Percentiles rank a stretch among this genome's conserved stretches.
These are phyloP conservation scores for Taiozyma sp. DNA, from an alignment of 1,139 yeast genomes.

Conservation along the genomic window DNA sequence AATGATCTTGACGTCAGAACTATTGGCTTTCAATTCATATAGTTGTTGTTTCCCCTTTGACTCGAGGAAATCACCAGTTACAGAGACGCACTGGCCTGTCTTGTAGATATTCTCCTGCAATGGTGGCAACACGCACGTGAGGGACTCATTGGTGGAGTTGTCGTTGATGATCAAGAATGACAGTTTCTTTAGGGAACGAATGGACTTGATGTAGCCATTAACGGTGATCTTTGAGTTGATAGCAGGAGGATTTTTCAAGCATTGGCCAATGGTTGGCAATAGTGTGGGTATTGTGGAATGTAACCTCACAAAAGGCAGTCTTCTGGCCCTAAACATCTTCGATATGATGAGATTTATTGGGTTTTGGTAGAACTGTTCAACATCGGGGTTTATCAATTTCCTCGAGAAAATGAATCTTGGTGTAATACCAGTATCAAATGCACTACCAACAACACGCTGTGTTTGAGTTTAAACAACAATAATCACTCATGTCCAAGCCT, in stretches of 20 bases:
- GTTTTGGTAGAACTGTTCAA: no score
- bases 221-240: conserved; percentile 43
- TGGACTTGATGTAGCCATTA: conserved; percentile 78
- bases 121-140: conserved; percentile 53
- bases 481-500: conserved; percentile 24
- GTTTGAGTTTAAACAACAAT: no score
- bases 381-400: no score
- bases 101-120: conserved; percentile 27
- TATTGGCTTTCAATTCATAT: conserved; percentile 38
- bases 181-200: conserved; percentile 57
- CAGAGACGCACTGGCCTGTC: conserved; percentile 38
- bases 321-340: background rate
- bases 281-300: background rate
- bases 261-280: conserved; percentile 2
- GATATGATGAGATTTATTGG: background rate
- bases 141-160: conserved; percentile 52
- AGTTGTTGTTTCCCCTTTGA: conserved; percentile 44
- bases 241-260: conserved; percentile 2
- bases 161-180: conserved; percentile 77
- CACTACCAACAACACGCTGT: no score
- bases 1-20: conserved; percentile 29
- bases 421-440: no score
- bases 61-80: conserved; percentile 41
- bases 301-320: background rate
- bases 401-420: no score